These are phyloP conservation scores for Leishmania arabica DNA, from an alignment of 208 protist genomes.

Conservation along the genomic window DNA sequence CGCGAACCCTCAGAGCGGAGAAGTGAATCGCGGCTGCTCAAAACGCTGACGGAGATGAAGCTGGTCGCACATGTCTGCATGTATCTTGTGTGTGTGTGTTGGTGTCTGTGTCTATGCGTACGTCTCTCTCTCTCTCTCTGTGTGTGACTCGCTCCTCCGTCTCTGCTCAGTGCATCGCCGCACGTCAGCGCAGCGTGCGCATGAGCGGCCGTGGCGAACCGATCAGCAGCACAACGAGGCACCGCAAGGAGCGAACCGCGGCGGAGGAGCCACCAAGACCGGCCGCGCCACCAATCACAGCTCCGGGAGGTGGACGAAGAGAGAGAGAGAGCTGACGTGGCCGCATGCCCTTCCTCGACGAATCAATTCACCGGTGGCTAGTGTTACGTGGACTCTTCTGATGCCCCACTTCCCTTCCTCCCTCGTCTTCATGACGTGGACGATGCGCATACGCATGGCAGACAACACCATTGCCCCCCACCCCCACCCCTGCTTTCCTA, in stretches of 20 bases:
- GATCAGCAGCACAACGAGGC: neutral
- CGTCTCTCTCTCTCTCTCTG: neutral
- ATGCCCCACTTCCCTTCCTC: neutral
- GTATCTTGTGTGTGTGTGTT: conserved; percentile 6
- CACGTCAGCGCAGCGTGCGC: no score
- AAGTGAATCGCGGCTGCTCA: conserved; percentile 29
- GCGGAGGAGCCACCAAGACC: neutral
- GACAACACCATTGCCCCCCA: neutral
- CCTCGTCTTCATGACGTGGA: neutral
- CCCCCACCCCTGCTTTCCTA: neutral
- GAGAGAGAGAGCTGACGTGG: neutral
- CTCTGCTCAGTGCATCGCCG: neutral
- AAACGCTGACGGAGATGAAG: conserved; percentile 31
- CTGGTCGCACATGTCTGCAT: neutral
- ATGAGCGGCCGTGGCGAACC: neutral
- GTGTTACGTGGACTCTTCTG: neutral
- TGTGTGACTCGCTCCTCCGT: neutral
- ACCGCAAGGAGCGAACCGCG: neutral
- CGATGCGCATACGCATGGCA: neutral
- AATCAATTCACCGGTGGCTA: neutral
- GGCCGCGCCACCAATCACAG: neutral
- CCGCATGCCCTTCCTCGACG: neutral
- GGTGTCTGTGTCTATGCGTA: neutral
- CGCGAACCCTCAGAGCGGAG: conserved; percentile 26
- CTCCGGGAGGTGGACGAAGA: neutral